These are phyloP conservation scores for Areca catechu DNA, from an alignment of 176 grass and related monocot species.

Conservation along the genomic window DNA sequence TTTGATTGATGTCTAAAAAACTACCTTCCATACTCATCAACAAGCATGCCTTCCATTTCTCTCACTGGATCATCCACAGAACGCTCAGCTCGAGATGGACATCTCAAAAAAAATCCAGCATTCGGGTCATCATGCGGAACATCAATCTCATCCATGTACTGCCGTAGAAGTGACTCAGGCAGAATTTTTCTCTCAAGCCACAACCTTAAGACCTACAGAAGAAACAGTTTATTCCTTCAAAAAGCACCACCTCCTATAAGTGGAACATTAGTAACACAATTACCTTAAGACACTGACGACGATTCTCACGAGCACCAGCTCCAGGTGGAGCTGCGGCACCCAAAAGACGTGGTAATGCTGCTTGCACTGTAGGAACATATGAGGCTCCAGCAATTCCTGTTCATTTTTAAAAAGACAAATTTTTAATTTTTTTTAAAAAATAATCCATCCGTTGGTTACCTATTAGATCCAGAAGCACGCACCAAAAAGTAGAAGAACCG, in stretches of 20 bases:
- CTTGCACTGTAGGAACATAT: conserved; percentile 75
- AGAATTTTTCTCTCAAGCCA: conserved; percentile 99
- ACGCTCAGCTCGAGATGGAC: conserved; percentile 73
- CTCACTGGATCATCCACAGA: conserved; percentile 96
- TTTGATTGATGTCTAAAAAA: conserved; percentile 11
- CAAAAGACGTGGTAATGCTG: conserved; percentile 73
- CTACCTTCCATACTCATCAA: conserved; percentile 99
- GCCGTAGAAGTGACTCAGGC: conserved; percentile 64
- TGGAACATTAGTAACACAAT: not conserved
- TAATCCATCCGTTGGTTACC: conserved; percentile 3
- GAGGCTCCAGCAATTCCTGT: conserved; percentile 69
- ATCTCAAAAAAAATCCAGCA: conserved; percentile 38
- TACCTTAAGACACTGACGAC: conserved; percentile 96
- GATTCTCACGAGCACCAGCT: conserved; percentile 81
- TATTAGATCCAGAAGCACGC: conserved; percentile 21
- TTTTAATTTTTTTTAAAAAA: not conserved
- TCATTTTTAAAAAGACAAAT: not conserved
- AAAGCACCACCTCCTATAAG: too few relatives aligned
- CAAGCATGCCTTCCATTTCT: conserved; percentile 95
- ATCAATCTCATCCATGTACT: conserved; percentile 70
- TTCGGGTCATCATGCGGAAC: conserved; percentile 50
- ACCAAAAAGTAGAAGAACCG: conserved; percentile 5
- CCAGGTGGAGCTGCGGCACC: conserved; percentile 80
- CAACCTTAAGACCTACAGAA: conserved; percentile 77
- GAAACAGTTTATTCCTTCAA: not conserved